Evolutionary conservation across 2,329 filamentous ascomycete genomes (phyloP).

Genomic region (Exophiala sp.): DNA sequence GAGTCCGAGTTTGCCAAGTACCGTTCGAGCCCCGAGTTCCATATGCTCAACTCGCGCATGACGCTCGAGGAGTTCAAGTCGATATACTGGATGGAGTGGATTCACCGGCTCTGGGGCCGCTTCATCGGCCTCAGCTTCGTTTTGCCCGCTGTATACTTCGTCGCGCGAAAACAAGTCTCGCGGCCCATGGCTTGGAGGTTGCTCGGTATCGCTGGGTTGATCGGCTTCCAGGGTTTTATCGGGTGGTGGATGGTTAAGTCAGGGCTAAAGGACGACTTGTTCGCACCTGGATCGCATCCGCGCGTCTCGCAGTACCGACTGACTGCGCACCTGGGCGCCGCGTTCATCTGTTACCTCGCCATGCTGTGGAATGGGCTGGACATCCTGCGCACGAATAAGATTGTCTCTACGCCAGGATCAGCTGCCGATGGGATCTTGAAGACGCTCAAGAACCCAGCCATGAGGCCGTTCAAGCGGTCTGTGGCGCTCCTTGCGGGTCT

Average conservation of each 20-base stretch:
- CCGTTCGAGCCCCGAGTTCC: conserved; percentile 86
- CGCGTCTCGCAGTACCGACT: conserved; percentile 93
- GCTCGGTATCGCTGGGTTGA: conserved; percentile 77
- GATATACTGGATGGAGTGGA: conserved; percentile 99
- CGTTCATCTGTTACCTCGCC: conserved; percentile 87
- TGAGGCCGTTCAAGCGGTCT: conserved; percentile 69
- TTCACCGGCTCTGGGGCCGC: conserved; percentile 89
- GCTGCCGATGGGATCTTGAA: conserved; percentile 57
- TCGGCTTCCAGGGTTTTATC: conserved; percentile 91
- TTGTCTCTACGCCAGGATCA: conserved; percentile 60
- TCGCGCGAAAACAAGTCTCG: conserved; percentile 74
- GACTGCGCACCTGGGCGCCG: conserved; percentile 81
- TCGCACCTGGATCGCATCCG: conserved; percentile 83
- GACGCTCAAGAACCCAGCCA: conserved; percentile 62
- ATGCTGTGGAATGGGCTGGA: conserved; percentile 89
- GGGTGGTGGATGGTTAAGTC: conserved; percentile 99
- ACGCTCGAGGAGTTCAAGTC: conserved; percentile 90
- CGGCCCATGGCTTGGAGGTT: conserved; percentile 73
- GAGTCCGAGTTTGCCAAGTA: conserved; percentile 92
- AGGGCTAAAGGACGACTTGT: conserved; percentile 91
- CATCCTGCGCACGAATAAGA: conserved; percentile 72
- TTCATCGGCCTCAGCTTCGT: conserved; percentile 88
- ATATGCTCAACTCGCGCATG: conserved; percentile 90
- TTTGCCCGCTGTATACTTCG: conserved; percentile 81
- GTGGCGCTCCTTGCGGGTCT: conserved; percentile 68